phyloP scores from a whole-genome alignment of 2,329 filamentous ascomycete genomes.

The Chaetomiaceae sp. region DNA sequence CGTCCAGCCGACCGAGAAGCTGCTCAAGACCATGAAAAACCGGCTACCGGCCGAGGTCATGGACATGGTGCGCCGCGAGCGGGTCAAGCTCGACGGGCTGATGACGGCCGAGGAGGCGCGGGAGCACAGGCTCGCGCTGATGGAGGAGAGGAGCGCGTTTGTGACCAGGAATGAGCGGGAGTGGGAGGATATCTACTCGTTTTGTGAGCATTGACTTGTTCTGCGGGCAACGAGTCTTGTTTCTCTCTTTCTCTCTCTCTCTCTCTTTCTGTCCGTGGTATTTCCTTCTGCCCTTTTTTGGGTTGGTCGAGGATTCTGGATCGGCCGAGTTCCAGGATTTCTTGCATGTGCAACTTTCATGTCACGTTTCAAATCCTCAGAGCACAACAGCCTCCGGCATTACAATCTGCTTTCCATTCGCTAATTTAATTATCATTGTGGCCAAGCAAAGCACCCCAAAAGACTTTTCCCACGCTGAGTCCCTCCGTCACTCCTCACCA shows the following conservation, averaged over 20 bases:
- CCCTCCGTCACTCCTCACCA: neutral
- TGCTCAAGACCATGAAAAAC: constrained; percentile 12
- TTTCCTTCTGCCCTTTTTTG: no score
- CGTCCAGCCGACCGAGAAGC: neutral
- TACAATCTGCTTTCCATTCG: no score
- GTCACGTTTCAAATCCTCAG: no score
- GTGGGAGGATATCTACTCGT: constrained; percentile 10
- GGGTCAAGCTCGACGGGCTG: constrained; percentile 17
- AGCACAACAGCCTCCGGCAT: no score
- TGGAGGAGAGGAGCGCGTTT: constrained; percentile 34
- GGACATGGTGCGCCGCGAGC: constrained; percentile 21
- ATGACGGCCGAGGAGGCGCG: constrained; percentile 34
- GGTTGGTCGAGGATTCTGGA: no score
- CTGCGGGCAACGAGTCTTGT: neutral
- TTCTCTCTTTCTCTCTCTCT: neutral
- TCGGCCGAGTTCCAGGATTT: no score
- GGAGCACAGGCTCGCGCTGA: constrained; percentile 33
- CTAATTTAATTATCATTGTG: no score
- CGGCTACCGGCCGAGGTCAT: constrained; percentile 28
- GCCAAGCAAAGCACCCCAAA: neutral
- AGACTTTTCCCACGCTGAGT: neutral
- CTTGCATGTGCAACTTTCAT: neutral
- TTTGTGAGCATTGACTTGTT: constrained; percentile 16
- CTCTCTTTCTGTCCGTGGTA: no score
- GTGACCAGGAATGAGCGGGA: neutral